Conservation (phyloP, 2,329 filamentous ascomycete species). For the Polychaeton citri region DNA sequence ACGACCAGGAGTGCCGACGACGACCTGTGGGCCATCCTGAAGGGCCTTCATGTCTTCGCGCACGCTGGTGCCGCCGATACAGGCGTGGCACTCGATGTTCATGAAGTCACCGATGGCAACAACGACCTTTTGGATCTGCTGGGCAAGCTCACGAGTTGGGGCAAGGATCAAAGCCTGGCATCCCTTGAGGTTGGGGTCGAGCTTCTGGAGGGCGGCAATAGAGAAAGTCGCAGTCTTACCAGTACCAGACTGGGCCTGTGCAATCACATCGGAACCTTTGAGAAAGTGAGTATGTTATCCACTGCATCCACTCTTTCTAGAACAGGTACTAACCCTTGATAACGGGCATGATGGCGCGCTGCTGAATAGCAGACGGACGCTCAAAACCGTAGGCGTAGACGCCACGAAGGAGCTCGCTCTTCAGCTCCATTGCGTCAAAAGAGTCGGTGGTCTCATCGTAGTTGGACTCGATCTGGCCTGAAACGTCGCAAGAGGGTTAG, state of each 20-base stretch:
- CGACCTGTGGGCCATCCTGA: slow-evolving; percentile 88
- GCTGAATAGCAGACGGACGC: slow-evolving; percentile 98
- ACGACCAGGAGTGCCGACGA: slow-evolving; percentile 95
- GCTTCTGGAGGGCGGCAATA: slow-evolving; percentile 97
- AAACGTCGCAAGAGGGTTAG: slow-evolving; percentile 7
- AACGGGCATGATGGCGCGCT: slow-evolving; percentile 99
- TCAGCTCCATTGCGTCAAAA: slow-evolving; percentile 96
- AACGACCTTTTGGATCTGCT: slow-evolving; percentile 99
- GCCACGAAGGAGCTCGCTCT: slow-evolving; percentile 92
- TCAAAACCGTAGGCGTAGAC: slow-evolving; percentile 99
- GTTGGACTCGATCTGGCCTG: slow-evolving; percentile 99
- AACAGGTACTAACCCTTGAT: slow-evolving; percentile 70
- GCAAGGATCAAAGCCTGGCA: slow-evolving; percentile 98
- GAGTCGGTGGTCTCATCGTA: slow-evolving; percentile 99
- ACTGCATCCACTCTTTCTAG: not conserved
- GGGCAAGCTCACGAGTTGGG: slow-evolving; percentile 93
- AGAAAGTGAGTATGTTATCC: slow-evolving; percentile 10
- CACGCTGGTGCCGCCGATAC: slow-evolving; percentile 96
- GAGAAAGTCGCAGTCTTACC: slow-evolving; percentile 99
- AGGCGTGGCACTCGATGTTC: slow-evolving; percentile 97
- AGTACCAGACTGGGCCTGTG: slow-evolving; percentile 98
- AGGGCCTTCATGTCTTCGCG: slow-evolving; percentile 98
- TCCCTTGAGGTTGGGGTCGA: slow-evolving; percentile 86
- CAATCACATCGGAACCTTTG: slow-evolving; percentile 91
- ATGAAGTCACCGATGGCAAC: slow-evolving; percentile 99